Evolutionary conservation across 495 filamentous ascomycete genomes (phyloP).

Genomic region (Podospora comata): DNA sequence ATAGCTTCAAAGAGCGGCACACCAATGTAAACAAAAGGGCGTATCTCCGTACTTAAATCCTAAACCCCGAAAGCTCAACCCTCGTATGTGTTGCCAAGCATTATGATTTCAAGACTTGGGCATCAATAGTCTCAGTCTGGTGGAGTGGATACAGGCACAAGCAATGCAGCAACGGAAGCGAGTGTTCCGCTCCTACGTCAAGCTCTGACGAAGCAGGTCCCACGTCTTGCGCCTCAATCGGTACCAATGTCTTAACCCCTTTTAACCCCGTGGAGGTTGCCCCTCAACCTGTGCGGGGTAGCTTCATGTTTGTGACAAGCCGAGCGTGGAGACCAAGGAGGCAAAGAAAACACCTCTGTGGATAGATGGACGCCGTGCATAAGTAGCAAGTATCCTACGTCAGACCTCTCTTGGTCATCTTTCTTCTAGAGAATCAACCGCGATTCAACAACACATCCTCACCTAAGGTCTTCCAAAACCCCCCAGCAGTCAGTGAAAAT

Average conservation of each 20-base stretch:
- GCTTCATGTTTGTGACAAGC: neutral
- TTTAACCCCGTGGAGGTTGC: neutral
- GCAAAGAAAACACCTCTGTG: neutral
- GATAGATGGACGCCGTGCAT: neutral
- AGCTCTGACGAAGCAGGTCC: no score
- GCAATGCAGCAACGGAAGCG: neutral
- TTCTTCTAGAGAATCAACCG: neutral
- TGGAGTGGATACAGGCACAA: neutral
- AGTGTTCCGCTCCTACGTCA: neutral
- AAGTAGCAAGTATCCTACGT: neutral
- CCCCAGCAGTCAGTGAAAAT: constrained; percentile 7
- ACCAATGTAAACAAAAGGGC: neutral
- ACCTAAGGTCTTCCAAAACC: neutral
- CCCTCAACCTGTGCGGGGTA: neutral
- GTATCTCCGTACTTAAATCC: neutral
- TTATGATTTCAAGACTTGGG: neutral
- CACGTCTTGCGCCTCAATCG: neutral
- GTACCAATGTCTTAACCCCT: neutral
- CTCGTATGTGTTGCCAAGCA: neutral
- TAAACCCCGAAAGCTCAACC: neutral
- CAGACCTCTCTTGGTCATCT: neutral
- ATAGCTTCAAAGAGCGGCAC: neutral
- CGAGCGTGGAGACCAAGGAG: neutral
- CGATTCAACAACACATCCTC: neutral
- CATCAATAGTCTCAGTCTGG: neutral